These are phyloP conservation scores for Pythium volutum DNA, from an alignment of 352 stramenopile genomes.

Conservation along the genomic window DNA sequence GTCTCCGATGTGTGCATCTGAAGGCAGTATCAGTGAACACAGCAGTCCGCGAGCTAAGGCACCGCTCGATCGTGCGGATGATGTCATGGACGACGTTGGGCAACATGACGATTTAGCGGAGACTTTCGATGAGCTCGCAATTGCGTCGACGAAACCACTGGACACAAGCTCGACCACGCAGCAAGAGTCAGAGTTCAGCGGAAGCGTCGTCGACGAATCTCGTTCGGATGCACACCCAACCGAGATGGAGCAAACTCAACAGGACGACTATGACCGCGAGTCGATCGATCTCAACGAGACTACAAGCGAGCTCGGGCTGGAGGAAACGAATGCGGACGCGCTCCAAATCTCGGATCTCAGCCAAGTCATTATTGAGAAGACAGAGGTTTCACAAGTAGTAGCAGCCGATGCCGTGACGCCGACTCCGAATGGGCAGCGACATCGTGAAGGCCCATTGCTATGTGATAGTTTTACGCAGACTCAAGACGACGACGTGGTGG, in stretches of 20 bases:
- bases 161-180: background rate
- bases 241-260: background rate
- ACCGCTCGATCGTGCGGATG: too few species aligned
- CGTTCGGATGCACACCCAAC: background rate
- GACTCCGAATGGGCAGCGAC: background rate
- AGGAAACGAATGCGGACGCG: background rate
- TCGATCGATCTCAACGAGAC: background rate
- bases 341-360: background rate
- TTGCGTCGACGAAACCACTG: background rate
- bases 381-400: too few species aligned
- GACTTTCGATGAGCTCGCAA: background rate
- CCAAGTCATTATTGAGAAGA: too few species aligned
- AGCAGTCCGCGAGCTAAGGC: background rate
- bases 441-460: background rate
- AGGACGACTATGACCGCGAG: too few species aligned
- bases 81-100: background rate
- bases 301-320: background rate
- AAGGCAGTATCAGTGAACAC: background rate
- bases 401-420: background rate
- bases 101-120: background rate
- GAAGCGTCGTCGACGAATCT: background rate
- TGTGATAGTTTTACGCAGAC: conserved; percentile 4
- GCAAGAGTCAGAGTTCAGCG: background rate
- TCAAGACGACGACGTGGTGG: background rate
- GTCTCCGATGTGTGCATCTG: background rate